Percentiles rank a stretch among this genome's conserved stretches.
These are phyloP conservation scores for Tetragonia tetragonoides DNA, from an alignment of 148 eudicot genomes.

Conservation along the genomic window DNA sequence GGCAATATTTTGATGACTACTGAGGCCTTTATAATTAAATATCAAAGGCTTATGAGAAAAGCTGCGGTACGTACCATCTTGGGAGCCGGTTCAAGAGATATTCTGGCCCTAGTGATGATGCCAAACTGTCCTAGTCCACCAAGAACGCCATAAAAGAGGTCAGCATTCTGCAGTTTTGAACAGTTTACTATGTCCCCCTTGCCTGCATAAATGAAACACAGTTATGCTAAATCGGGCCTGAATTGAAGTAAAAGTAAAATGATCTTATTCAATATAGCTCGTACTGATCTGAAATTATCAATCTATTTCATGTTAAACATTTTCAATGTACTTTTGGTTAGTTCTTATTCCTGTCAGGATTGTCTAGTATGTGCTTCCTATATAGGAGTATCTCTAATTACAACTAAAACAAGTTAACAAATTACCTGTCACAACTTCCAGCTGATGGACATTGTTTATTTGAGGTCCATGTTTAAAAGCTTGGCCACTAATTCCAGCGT, in stretches of 20 bases:
- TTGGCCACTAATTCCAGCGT: conserved; percentile 95
- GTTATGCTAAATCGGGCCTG: background rate
- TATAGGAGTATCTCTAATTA: background rate
- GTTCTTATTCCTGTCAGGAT: background rate
- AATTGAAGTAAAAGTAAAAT: background rate
- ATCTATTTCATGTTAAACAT: too few species aligned
- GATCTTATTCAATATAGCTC: background rate
- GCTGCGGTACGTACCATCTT: conserved; percentile 43
- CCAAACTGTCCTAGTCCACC: conserved; percentile 99
- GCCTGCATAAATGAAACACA: conserved; percentile 46
- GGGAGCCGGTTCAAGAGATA: conserved; percentile 77
- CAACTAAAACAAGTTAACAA: conserved; percentile 2
- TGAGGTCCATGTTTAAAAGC: conserved; percentile 93
- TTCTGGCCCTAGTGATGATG: conserved; percentile 76
- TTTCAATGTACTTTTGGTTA: too few species aligned
- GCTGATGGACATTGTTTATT: conserved; percentile 73
- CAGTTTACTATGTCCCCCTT: conserved; percentile 72
- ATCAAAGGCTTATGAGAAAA: background rate
- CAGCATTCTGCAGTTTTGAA: conserved; percentile 63
- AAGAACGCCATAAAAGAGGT: conserved; percentile 80
- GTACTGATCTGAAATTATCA: too few species aligned
- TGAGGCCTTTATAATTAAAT: conserved; percentile 12
- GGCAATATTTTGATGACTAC: conserved; percentile 13
- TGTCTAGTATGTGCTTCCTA: background rate
- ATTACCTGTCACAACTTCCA: conserved; percentile 88